Evolutionary conservation across 192 early-diverging fungal genomes (phyloP).

Genomic region (Rhizophlyctis rosea): DNA sequence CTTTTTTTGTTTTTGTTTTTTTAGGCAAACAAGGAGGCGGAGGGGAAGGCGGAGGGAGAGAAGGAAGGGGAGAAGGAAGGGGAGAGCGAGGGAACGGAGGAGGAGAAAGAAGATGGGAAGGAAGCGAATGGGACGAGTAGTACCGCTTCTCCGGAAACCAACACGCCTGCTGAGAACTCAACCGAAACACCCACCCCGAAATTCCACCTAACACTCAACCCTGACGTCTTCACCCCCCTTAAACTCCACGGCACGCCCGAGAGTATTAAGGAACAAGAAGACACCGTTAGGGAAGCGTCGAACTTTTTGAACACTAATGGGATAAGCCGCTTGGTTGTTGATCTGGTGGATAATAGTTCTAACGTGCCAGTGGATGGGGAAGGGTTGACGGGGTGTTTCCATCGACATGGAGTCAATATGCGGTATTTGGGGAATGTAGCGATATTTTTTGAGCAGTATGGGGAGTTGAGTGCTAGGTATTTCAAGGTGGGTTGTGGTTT

Average conservation of each 20-base stretch:
- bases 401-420: constrained; percentile 96
- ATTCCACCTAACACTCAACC: constrained; percentile 54
- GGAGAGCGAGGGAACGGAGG: constrained; percentile 22
- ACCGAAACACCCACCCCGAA: constrained; percentile 8
- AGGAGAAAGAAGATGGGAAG: constrained; percentile 26
- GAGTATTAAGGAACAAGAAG: constrained; percentile 46
- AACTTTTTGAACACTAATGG: constrained; percentile 71
- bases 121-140: constrained; percentile 24
- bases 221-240: constrained; percentile 42
- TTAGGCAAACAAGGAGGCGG: constrained; percentile 35
- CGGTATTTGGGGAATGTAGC: constrained; percentile 85
- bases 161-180: no score
- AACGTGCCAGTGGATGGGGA: constrained; percentile 72
- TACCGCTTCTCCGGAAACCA: no score
- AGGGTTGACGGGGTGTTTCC: constrained; percentile 75
- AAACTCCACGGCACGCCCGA: constrained; percentile 5
- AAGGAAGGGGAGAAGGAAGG: constrained; percentile 12
- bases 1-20: no score
- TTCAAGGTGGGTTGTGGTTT: constrained; percentile 39
- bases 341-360: constrained; percentile 27
- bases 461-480: constrained; percentile 52
- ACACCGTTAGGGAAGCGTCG: constrained; percentile 69
- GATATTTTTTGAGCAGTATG: constrained; percentile 55
- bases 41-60: constrained; percentile 23
- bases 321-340: constrained; percentile 28